Base-by-base conservation (phyloP, 805 yeast species). In the Ogataea zsoltii region DNA sequence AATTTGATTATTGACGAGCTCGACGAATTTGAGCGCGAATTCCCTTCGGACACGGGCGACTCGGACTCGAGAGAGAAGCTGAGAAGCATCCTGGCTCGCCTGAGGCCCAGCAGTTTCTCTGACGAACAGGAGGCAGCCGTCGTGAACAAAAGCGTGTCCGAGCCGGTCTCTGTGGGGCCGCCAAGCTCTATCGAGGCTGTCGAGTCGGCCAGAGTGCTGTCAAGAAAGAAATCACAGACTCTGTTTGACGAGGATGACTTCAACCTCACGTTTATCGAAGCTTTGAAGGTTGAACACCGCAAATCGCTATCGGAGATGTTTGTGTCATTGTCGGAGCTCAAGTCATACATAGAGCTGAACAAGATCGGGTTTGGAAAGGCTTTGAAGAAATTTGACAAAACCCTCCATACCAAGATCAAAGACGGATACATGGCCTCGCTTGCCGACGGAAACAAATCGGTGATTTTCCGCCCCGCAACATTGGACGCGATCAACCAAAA, bases 331-430 rank as follows among this genome's bases (percentile, higher is more conserved):
- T 84, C 91, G 7, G 98, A 92, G 65, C 74, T 92, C 53, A 82
- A 85, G 56, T 88, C 96, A 10, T 92, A 70, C 62, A 75, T 87
- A 41, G 96, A 90, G 58, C 72, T 94, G 53, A 92, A 92, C 71
- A 77, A 75, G 53, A 88, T 96, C 18, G 98, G 97, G 2, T 88
- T 92, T 65, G 77, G 87, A 41, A 92, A 92, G 67, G 91, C 92
- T 33, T 75, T 90, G 54, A 92, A 92, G 65, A 92, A 92, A 67
- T 94, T 88, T 63, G 97, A 94, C 67, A 92, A 92, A 63, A 82
- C 88, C 10, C 70, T 88, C 53, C 76, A 78, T 47, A 79, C 86
- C 31, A 63, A 76, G 21, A 69, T 86, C 32, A 83, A 82, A 56
- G 69, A 68, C n/a, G 72, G 70, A 21, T 89, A 87, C 60, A 67